Evolutionary conservation across 2,329 filamentous ascomycete species (phyloP), one percentile per base, ranked within the genome.

Genomic region (Penicillium expansum): DNA sequence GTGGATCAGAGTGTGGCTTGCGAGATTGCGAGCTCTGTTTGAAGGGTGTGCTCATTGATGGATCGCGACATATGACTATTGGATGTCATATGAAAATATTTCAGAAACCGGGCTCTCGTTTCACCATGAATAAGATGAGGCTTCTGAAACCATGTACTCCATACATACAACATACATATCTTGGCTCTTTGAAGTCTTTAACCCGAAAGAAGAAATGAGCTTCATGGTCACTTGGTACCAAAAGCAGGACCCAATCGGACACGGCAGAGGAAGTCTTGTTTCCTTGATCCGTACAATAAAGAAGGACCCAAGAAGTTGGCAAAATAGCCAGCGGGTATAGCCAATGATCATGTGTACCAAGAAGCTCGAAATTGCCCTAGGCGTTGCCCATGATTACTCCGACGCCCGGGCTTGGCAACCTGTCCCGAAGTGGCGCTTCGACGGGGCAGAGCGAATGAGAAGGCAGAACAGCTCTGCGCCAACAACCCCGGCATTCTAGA

Each of bases 331-430:
- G 22, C 7, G 7, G n/a, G 2, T 4, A 11, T 16, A n/a, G 35
- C 43, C 18, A 48, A 49, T 49, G 20, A 13, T 20, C 16, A 22
- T 11, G 32, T 6, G 14, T 24, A 18, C 27, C 39, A 45, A n/a
- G 27, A 18, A 35, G 30, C 22, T 35, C 22, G 38, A 52, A 9
- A 52, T 33, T 35, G 13, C 35, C 11, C 16, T 13, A 11, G 16
- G 14, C 27, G 27, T 8, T 24, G 48, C 20, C 35, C 49, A 16
- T 7, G 27, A 41, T n/a, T 48, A 18, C 27, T 49, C 35, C 43
- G 35, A 27, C 43, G 42, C 42, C 32, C 20, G 13, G 49, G 20
- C 54, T 56, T 56, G 55, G 55, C 55, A 24, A 38, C 37, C 8
- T 44, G 18, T n/a, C 41, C 48, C 41, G 20, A 56, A 37, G 22